A percentile compares a stretch with the other conserved stretches of the same genome.
These are phyloP conservation scores for Elongisporangium anandrum DNA, from an alignment of 352 stramenopile species.

Conservation along the genomic window DNA sequence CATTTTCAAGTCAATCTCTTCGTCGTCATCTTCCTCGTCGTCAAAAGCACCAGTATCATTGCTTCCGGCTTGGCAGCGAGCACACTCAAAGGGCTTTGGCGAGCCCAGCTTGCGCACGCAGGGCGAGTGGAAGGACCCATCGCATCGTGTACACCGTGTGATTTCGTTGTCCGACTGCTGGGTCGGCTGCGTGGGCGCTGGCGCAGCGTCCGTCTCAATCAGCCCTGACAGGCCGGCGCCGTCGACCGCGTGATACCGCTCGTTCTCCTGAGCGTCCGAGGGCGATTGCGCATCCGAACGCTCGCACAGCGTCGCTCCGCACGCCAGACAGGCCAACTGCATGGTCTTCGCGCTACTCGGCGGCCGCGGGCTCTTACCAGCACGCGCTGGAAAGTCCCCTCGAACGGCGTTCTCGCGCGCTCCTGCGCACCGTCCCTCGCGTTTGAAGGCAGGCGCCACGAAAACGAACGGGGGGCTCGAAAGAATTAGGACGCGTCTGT, in stretches of 20 bases:
- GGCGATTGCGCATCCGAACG: conserved; percentile 6
- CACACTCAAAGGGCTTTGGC: conserved; percentile 14
- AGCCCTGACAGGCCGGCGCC: not conserved
- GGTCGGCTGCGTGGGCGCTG: conserved; percentile 1
- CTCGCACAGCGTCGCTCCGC: conserved; percentile 18
- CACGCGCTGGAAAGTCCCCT: not conserved
- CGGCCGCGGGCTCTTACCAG: not conserved
- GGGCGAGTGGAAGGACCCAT: conserved; percentile 36
- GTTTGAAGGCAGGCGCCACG: not conserved
- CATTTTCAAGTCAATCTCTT: not conserved
- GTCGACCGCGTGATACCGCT: conserved; percentile 5
- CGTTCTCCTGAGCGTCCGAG: conserved; percentile 4
- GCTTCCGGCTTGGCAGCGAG: conserved; percentile 10
- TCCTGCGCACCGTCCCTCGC: not conserved
- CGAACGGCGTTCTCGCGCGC: not conserved
- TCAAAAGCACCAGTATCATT: not conserved
- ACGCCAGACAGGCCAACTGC: conserved; percentile 40
- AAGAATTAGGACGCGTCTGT: not conserved
- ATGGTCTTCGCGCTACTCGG: conserved; percentile 11
- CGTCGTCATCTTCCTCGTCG: not conserved
- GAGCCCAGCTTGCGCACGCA: conserved; percentile 18
- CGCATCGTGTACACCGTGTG: conserved; percentile 26
- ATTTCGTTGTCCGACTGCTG: conserved; percentile 4
- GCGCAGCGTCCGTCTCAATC: conserved; percentile 5
- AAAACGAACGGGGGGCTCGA: not conserved